Evolutionary conservation across 208 protist genomes (phyloP).

Genomic region (Crithidia sp.): DNA sequence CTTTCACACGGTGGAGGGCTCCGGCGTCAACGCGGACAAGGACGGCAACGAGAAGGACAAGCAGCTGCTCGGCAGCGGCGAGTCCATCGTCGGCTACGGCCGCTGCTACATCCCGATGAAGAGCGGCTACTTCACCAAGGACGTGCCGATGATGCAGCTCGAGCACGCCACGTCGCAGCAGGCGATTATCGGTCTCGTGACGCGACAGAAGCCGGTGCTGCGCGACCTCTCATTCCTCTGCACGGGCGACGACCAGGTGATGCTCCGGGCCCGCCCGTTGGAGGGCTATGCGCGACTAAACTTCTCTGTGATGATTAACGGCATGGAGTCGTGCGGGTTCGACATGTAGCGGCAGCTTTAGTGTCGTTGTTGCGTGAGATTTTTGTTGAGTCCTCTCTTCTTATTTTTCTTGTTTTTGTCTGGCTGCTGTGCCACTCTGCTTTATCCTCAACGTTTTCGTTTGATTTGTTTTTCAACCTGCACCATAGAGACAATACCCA

Average conservation of each 20-base stretch:
- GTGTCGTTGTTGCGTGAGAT: too few species aligned
- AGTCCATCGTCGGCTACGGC: slow-evolving; percentile 75
- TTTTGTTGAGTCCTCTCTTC: not conserved
- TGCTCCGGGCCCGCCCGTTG: slow-evolving; percentile 67
- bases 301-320: slow-evolving; percentile 78
- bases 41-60: slow-evolving; percentile 42
- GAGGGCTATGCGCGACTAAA: slow-evolving; percentile 66
- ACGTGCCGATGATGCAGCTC: slow-evolving; percentile 79
- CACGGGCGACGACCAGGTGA: slow-evolving; percentile 76
- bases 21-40: slow-evolving; percentile 28
- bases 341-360: slow-evolving; percentile 28
- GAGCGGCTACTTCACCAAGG: slow-evolving; percentile 57
- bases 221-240: slow-evolving; percentile 84
- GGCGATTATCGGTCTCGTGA: slow-evolving; percentile 59
- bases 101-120: slow-evolving; percentile 83
- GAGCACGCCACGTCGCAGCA: slow-evolving; percentile 69
- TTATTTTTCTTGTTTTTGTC: slow-evolving; percentile 12
- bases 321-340: slow-evolving; percentile 76
- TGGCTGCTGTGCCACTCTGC: too few species aligned
- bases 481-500: too few species aligned
- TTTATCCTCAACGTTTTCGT: too few species aligned
- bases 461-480: too few species aligned
- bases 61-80: slow-evolving; percentile 47
- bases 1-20: slow-evolving; percentile 63
- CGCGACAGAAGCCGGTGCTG: slow-evolving; percentile 65